Evolutionary conservation across 305 asterid species (phyloP).

Genomic region (Fraxinus sp.): DNA sequence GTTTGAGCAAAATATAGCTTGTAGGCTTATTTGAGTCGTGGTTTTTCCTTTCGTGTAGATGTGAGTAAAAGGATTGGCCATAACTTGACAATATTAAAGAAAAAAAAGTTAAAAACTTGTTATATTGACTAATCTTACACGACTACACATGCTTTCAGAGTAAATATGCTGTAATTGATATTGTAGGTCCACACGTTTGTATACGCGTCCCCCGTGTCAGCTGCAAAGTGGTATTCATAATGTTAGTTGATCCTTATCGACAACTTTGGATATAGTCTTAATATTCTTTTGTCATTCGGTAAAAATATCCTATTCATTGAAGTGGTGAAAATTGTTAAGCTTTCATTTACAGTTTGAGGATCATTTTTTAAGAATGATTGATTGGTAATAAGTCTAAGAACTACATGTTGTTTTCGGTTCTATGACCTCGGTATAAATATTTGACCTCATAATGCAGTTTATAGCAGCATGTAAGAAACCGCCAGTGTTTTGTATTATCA

Average conservation of each 20-base stretch:
- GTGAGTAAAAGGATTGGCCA: background rate
- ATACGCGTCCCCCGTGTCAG: background rate
- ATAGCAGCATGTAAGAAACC: conserved; percentile 95
- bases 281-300: background rate
- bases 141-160: background rate
- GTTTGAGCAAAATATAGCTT: background rate
- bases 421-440: conserved; percentile 6
- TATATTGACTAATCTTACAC: background rate
- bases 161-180: background rate
- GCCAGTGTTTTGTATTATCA: conserved; percentile 92
- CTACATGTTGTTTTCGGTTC: background rate
- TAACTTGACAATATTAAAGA: background rate
- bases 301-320: background rate
- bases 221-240: background rate
- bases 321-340: conserved; percentile 1
- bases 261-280: background rate
- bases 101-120: background rate
- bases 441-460: conserved; percentile 51
- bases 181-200: background rate
- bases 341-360: background rate
- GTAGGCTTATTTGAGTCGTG: background rate
- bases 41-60: background rate
- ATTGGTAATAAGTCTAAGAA: background rate
- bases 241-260: background rate
- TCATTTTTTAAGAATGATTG: background rate